These are phyloP conservation scores for Psilocybe sp. DNA, from an alignment of 768 basidiomycete species.

Conservation along the genomic window DNA sequence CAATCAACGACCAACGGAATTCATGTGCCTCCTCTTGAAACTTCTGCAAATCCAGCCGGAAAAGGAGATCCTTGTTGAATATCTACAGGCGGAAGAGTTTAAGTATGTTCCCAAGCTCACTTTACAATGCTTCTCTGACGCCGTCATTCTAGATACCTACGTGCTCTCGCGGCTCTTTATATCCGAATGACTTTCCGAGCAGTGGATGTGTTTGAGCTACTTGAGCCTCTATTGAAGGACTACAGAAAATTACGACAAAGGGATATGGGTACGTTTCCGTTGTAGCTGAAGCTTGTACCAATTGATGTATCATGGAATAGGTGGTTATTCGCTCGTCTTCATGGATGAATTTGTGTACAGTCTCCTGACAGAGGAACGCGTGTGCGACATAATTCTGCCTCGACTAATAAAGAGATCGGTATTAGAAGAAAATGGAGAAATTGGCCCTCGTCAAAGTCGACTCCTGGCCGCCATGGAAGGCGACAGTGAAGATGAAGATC, in stretches of 20 bases:
- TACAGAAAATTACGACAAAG: conserved; percentile 84
- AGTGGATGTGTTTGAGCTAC: conserved; percentile 86
- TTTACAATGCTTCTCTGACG: conserved; percentile 1
- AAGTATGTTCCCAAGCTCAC: conserved; percentile 60
- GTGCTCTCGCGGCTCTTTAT: conserved; percentile 91
- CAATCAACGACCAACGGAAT: conserved; percentile 93
- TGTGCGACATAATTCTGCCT: conserved; percentile 95
- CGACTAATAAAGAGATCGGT: conserved; percentile 81
- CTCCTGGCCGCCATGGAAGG: conserved; percentile 88
- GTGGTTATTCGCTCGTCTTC: conserved; percentile 79
- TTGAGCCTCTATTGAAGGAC: conserved; percentile 94
- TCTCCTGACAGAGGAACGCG: conserved; percentile 83
- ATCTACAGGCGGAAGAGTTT: conserved; percentile 95
- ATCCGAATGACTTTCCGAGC: conserved; percentile 92
- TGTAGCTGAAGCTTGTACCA: too few relatives aligned
- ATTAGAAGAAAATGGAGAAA: conserved; percentile 89
- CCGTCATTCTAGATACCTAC: conserved; percentile 66
- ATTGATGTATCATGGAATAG: conserved; percentile 35
- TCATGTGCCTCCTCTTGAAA: conserved; percentile 89
- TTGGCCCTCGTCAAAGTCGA: conserved; percentile 81
- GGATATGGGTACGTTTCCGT: conserved; percentile 61
- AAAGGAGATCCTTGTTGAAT: conserved; percentile 95
- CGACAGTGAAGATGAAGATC: conserved; percentile 51
- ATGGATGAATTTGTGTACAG: conserved; percentile 92
- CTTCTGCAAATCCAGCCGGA: conserved; percentile 96